Percentiles rank a stretch among this genome's conserved stretches.
phyloP scores from a whole-genome alignment of 805 yeast genomes.

The Suhomyces vadensis region DNA sequence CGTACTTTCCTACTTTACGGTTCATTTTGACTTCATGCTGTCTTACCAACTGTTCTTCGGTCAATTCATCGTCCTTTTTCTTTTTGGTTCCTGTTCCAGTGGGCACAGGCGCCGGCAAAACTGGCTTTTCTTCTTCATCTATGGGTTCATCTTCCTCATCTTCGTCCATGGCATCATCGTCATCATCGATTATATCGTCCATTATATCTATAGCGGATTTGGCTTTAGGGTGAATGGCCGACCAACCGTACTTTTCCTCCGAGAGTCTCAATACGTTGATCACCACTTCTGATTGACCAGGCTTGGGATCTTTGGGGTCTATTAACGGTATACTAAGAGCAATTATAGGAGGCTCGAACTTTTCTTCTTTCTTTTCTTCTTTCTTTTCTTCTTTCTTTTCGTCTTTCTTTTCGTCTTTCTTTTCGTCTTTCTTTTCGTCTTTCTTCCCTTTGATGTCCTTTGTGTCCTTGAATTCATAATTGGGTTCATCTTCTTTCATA shows the following conservation, averaged over 20 bases:
- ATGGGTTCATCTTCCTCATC: conserved; percentile 41
- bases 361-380: conserved; percentile 14
- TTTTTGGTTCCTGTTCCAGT: conserved; percentile 15
- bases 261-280: conserved; percentile 72
- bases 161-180: conserved; percentile 46
- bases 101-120: neutral
- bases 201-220: conserved; percentile 55
- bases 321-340: conserved; percentile 55
- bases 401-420: conserved; percentile 6
- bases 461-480: neutral
- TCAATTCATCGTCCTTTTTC: conserved; percentile 26
- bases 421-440: conserved; percentile 2
- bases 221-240: conserved; percentile 65
- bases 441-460: neutral
- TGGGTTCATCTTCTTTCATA: conserved; percentile 6
- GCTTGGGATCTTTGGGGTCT: conserved; percentile 47
- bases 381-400: conserved; percentile 12
- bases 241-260: conserved; percentile 85
- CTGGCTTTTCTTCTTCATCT: conserved; percentile 13
- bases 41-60: conserved; percentile 46
- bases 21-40: conserved; percentile 52
- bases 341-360: conserved; percentile 45
- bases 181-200: conserved; percentile 53
- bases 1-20: conserved; percentile 87
- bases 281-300: conserved; percentile 63